These are phyloP conservation scores for Corymbia citriodora DNA, from an alignment of 441 rosid genomes.

Conservation along the genomic window DNA sequence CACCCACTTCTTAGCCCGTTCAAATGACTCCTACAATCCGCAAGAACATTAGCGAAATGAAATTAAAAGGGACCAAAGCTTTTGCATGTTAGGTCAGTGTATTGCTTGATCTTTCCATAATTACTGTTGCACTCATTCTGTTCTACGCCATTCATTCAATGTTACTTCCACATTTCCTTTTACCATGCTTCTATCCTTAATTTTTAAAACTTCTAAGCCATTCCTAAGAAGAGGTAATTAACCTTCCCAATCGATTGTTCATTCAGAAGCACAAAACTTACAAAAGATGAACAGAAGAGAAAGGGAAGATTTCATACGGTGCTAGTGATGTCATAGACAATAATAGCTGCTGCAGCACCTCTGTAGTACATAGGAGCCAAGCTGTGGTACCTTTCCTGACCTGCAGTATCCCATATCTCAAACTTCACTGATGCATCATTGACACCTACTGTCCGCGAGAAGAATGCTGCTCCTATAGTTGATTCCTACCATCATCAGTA, in stretches of 20 bases:
- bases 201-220: background rate
- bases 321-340: slow-evolving; percentile 42
- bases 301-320: slow-evolving; percentile 9
- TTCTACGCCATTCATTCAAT: background rate
- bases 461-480: slow-evolving; percentile 48
- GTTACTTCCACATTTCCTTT: background rate
- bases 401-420: slow-evolving; percentile 56
- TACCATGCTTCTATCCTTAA: background rate
- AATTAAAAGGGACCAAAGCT: background rate
- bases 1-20: slow-evolving; percentile 51
- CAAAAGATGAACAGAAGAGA: background rate
- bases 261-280: background rate
- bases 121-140: background rate
- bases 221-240: background rate
- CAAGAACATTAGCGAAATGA: background rate
- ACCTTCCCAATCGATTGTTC: background rate
- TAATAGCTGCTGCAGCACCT: slow-evolving; percentile 46
- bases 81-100: background rate
- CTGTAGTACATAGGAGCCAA: slow-evolving; percentile 60
- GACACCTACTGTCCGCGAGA: slow-evolving; percentile 39
- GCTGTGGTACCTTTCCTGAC: slow-evolving; percentile 48
- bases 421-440: slow-evolving; percentile 42
- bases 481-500: slow-evolving; percentile 27
- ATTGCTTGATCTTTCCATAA: background rate
- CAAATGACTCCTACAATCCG: slow-evolving; percentile 31